Evolutionary conservation across 83 land plant species (phyloP), one percentile per base, ranked within the genome.

Genomic region (Diphasiastrum complanatum): DNA sequence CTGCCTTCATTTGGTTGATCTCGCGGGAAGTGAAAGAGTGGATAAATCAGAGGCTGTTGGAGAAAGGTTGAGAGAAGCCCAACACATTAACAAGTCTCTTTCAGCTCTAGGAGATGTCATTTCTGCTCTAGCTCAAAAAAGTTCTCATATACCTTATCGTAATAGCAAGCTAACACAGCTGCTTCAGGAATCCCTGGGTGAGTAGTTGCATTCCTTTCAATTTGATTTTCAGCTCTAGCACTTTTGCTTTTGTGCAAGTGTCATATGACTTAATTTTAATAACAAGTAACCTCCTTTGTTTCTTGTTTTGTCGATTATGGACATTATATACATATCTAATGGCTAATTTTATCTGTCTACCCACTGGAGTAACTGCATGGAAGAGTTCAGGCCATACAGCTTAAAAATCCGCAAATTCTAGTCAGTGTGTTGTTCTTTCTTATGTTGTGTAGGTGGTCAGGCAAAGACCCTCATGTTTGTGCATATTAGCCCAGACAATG

Each of bases 31-130:
- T 80, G 99, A 93, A 62, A 77, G 99, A 50, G 92, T 93, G 23
- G 79, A 86, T 59, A 89, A 85, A 53, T 89, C 96, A 48, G 99
- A 89, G 64, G 99, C 79, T 20, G 86, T 96, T 32, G 96, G 96
- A 63, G 99, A 93, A 61, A 79, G 96, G 47, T 76, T 93, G 36
- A 93, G 86, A 64, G 99, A 93, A 73, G 96, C 99, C 57, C 96
- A 93, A 41, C 91, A 89, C 46, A 93, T 93, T 23, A 93, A 93
- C 75, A 89, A 73, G 65, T 93, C 99, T 20, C 92, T 93, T 10
- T 85, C 99, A 64, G 99, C 99, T 49, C 63, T 93, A 31, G 99
- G 99, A 5, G 99, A 93, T 68, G 99, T 93, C 14, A 89, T 93
- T 5, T 63, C 92, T 63, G 90, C 99, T 5, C 85, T 93, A 56